Percentiles rank a stretch among this genome's conserved stretches.
Evolutionary conservation across 208 protist species (phyloP).

Genomic region (Spongospora subterranea): DNA sequence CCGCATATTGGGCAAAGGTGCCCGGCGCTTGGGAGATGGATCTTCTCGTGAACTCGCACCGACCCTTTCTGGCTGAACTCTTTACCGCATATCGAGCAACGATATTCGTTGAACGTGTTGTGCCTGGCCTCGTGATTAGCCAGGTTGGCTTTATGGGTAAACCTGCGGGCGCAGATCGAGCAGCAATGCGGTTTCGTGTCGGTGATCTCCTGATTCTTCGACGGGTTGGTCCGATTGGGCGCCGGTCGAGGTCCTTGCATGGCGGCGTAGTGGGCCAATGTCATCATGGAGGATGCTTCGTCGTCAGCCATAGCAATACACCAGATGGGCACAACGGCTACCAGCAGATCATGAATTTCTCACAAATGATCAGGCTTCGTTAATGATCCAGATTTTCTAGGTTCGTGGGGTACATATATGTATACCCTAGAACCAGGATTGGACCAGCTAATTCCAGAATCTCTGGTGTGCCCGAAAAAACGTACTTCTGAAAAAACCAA

Average conservation of each 20-base stretch:
- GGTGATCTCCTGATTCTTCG: not conserved
- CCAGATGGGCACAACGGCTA: too few species aligned
- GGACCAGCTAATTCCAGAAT: too few species aligned
- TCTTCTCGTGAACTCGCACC: conserved; percentile 22
- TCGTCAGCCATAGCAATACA: too few species aligned
- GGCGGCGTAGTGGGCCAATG: conserved; percentile 11
- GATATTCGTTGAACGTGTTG: not conserved
- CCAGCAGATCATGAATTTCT: too few species aligned
- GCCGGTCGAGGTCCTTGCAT: not conserved
- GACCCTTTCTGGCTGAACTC: conserved; percentile 54
- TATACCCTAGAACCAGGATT: too few species aligned
- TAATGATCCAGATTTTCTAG: too few species aligned
- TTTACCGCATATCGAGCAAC: conserved; percentile 44
- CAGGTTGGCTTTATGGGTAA: conserved; percentile 44
- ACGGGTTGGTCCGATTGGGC: not conserved
- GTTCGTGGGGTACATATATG: too few species aligned
- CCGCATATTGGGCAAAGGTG: conserved; percentile 31
- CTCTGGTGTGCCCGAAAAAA: too few species aligned
- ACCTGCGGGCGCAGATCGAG: not conserved
- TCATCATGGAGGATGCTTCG: conserved; percentile 4
- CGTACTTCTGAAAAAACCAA: too few species aligned
- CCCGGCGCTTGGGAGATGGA: not conserved
- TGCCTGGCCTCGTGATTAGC: not conserved
- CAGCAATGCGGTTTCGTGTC: conserved; percentile 29
- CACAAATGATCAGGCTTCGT: too few species aligned